Percentiles rank a stretch among this genome's conserved stretches.
phyloP scores from a whole-genome alignment of 2,329 filamentous ascomycete species.

The Fusarium buxicola region DNA sequence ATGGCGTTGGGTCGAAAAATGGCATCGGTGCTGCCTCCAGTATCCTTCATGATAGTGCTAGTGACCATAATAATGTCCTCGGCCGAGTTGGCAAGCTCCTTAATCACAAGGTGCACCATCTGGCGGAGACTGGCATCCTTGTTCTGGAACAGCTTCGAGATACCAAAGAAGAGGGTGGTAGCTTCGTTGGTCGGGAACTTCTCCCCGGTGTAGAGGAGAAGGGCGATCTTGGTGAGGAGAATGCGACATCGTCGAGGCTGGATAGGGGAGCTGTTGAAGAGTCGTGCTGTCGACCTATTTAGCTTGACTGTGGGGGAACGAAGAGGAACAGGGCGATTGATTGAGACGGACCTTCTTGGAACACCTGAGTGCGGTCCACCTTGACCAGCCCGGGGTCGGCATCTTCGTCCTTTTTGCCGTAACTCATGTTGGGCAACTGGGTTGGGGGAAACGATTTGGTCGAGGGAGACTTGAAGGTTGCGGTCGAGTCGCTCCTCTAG shows the following conservation, averaged over 20 bases:
- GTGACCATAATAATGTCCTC: slow-evolving; percentile 99
- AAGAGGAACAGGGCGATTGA: slow-evolving; percentile 47
- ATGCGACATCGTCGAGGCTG: slow-evolving; percentile 98
- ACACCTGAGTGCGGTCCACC: slow-evolving; percentile 97
- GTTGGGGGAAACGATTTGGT: slow-evolving; percentile 46
- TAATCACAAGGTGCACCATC: slow-evolving; percentile 98
- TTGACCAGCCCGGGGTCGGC: slow-evolving; percentile 93
- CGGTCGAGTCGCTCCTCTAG: slow-evolving; percentile 45
- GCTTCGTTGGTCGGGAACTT: slow-evolving; percentile 97
- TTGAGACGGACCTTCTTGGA: slow-evolving; percentile 86
- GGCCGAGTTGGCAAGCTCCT: slow-evolving; percentile 94
- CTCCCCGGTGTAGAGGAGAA: slow-evolving; percentile 96
- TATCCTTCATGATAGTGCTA: slow-evolving; percentile 99
- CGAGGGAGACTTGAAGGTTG: slow-evolving; percentile 51
- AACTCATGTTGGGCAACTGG: slow-evolving; percentile 79
- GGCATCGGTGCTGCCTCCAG: slow-evolving; percentile 91
- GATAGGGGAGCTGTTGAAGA: slow-evolving; percentile 98
- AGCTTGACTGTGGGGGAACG: slow-evolving; percentile 49
- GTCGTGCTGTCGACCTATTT: slow-evolving; percentile 74
- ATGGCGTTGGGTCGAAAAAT: slow-evolving; percentile 97
- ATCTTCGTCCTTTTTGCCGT: slow-evolving; percentile 99
- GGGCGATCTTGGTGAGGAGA: slow-evolving; percentile 95
- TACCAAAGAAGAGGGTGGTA: slow-evolving; percentile 97
- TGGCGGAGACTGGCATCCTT: slow-evolving; percentile 98
- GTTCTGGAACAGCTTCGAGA: slow-evolving; percentile 99